Evolutionary conservation across 2,329 filamentous ascomycete species (phyloP).

Genomic region (Beauveria caledonica): DNA sequence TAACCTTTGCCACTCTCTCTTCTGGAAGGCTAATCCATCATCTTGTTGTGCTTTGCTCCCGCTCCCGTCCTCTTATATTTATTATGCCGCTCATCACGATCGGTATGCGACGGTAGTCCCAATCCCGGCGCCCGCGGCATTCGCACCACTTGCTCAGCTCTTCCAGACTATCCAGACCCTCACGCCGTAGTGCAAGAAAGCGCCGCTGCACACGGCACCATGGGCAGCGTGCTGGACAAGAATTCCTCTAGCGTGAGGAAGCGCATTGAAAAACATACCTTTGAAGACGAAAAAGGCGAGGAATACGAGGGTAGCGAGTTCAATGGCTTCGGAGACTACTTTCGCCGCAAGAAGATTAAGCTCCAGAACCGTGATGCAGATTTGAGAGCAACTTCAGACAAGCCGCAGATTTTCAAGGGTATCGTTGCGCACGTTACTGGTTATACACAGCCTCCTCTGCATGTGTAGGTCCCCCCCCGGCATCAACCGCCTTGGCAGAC

Average conservation of each 20-base stretch:
- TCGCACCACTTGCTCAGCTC: not conserved
- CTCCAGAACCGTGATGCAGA: conserved; percentile 89
- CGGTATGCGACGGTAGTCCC: not conserved
- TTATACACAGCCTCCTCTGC: conserved; percentile 89
- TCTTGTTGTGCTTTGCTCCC: not conserved
- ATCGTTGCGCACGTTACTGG: conserved; percentile 89
- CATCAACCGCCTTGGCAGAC: not conserved
- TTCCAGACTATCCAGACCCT: not conserved
- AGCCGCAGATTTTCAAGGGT: conserved; percentile 81
- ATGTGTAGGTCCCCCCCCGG: conserved; percentile 43
- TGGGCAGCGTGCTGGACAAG: conserved; percentile 55
- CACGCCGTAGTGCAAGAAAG: not conserved
- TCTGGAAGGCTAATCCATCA: not conserved
- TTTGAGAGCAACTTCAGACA: conserved; percentile 59
- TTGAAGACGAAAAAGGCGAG: conserved; percentile 75
- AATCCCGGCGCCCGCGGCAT: not conserved
- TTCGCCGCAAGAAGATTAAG: conserved; percentile 92
- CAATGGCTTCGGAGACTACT: conserved; percentile 85
- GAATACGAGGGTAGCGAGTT: conserved; percentile 86
- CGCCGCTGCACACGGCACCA: conserved; percentile 22
- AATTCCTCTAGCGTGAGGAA: conserved; percentile 56
- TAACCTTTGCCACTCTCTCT: not conserved
- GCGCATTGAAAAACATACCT: conserved; percentile 57
- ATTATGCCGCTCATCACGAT: not conserved
- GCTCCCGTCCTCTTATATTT: no score